Base-by-base conservation (phyloP, 1,139 yeast species). In the Taiozyma sp. region DNA sequence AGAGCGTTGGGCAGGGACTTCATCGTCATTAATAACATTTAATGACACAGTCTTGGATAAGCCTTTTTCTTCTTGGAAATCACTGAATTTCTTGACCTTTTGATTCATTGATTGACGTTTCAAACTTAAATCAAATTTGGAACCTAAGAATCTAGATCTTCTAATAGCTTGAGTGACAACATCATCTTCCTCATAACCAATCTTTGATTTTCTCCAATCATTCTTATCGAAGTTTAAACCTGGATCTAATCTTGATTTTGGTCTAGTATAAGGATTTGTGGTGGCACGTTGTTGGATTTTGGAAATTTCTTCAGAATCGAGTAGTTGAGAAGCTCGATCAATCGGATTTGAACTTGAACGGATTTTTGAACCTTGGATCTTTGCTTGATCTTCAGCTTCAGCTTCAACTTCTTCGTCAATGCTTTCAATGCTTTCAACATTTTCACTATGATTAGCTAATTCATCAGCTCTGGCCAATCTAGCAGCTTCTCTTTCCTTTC, bases 211-310 rank as follows among this genome's bases (percentile, higher is more conserved):
- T 28, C 45, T 48, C 50, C 57, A 47, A 14, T 55, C 60, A 70
- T 71, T 42, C 13, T 56, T 53, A 14, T 55, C 53, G 49, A 57
- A 62, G 47, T 57, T 53, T 45, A 71, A 58, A 48, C 76, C 76
- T 12, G 93, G 93, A 69, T 86, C 93, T 51, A 86, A 71, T 61
- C 82, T 78, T 2, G 92, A 85, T 34, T 83, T 81, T 9, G 93
- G 93, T 62, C 90, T 77, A 70, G 66, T 67, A 39, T 68, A 56
- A 6, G 75, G 72, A 50, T 69, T 65, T 63, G 80, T 61, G 57
- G 73, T 68, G 28, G 66, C 67, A 43, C 71, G 65, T 47, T 58
- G 79, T 67, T 58, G 75, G 59, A 56, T 63, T 48, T 56, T 55
- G 8, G 52, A 51, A 30, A 62, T 52, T 47, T 62, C 65, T n/a